A percentile compares a stretch with the other conserved stretches of the same genome.
Evolutionary conservation across 1,139 yeast species (phyloP).

Genomic region (Hansenula sp.): DNA sequence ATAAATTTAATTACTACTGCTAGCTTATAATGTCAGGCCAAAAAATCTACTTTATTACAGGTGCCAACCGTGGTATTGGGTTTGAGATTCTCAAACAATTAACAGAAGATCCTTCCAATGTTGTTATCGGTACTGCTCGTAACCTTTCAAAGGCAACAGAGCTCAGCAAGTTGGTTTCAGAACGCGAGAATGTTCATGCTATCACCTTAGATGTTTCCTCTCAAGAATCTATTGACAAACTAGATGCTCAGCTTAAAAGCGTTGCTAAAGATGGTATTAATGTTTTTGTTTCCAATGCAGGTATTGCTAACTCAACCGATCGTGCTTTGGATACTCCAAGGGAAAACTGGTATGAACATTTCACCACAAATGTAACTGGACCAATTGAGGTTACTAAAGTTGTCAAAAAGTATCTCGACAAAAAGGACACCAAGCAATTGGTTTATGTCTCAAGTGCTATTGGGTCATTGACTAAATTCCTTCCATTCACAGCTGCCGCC

Average conservation of each 20-base stretch:
- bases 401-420: slow-evolving; percentile 20
- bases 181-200: slow-evolving; percentile 6
- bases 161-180: not conserved
- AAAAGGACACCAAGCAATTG: slow-evolving; percentile 17
- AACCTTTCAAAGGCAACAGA: slow-evolving; percentile 11
- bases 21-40: not conserved
- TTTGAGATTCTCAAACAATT: slow-evolving; percentile 18
- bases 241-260: slow-evolving; percentile 10
- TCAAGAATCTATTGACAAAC: slow-evolving; percentile 12
- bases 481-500: slow-evolving; percentile 19
- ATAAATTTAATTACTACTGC: too few species aligned
- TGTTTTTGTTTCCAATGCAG: slow-evolving; percentile 48
- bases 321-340: slow-evolving; percentile 3
- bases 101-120: slow-evolving; percentile 12
- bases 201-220: slow-evolving; percentile 19
- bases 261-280: slow-evolving; percentile 34
- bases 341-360: slow-evolving; percentile 2
- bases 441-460: slow-evolving; percentile 23
- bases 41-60: slow-evolving; percentile 23
- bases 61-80: slow-evolving; percentile 29
- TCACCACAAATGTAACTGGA: slow-evolving; percentile 22
- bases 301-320: slow-evolving; percentile 28
- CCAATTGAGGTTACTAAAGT: slow-evolving; percentile 20
- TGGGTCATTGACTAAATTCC: slow-evolving; percentile 22
- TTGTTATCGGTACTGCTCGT: slow-evolving; percentile 25